Base-by-base conservation (phyloP, 2,329 filamentous ascomycete genomes). In the Periconia macrospinosa region DNA sequence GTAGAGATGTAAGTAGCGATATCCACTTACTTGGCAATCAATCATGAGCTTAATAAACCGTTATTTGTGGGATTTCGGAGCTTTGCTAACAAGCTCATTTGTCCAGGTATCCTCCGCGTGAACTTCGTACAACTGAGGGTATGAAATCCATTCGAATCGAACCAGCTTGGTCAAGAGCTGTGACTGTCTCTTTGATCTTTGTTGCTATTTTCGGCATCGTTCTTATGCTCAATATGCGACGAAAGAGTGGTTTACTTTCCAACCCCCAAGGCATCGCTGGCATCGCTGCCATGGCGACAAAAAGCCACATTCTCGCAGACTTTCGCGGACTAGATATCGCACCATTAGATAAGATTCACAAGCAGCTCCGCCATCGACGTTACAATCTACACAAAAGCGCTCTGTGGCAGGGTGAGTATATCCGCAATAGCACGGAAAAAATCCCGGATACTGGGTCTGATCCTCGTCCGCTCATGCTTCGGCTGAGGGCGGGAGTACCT, bases 211-310 rank as follows among this genome's bases (percentile, higher is more conserved):
- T 84, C 37, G 86, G 85, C 0, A 76, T 78, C 30, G 68, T 82
- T 2, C 76, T 91, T 3, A 79, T 89, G 42, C 84, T 81, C 59
- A 79, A 86, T 55, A 80, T 90, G 42, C 81, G 78, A 15, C 79
- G 88, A 19, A 84, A 83, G 40, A 88, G 86, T 3, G 88, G 88
- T 0, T 76, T 91, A 15, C 71, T 85, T 2, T 83, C 83, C 6
- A 86, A 91, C 65, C 87, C 89, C 7, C 86, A 85, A 60, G 88
- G 88, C 6, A 89, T 91, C 48, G 87, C 88, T 1, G 88, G 88
- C 1, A 79, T 91, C 37, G 88, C 88, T 6, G 85, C 87, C 52
- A 90, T 91, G 87, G 88, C 88, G 10, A 88, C 89, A 2, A 83
- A 84, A 56, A 86, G 83, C 58, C 88, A 91, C 60, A 89, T 91